These are phyloP conservation scores for Lotmaria passim DNA, from an alignment of 208 protist genomes.

Conservation along the genomic window DNA sequence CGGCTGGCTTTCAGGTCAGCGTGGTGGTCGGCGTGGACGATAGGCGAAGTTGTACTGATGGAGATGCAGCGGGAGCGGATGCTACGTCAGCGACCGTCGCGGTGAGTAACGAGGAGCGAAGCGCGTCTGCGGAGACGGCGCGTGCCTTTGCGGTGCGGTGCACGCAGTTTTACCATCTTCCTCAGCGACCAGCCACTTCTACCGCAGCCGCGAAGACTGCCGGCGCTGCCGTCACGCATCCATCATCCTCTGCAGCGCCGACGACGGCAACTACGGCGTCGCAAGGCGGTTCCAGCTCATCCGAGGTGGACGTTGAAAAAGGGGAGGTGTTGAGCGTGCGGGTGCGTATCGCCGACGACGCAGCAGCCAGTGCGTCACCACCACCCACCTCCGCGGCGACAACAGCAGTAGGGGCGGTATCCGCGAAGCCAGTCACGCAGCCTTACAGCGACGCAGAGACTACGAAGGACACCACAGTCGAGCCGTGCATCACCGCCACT, in stretches of 20 bases:
- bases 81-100: background rate
- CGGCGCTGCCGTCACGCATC: background rate
- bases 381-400: background rate
- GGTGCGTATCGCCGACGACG: background rate
- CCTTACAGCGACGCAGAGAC: background rate
- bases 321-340: constrained; percentile 6
- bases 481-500: constrained; percentile 19
- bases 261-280: background rate
- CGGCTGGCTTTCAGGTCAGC: constrained; percentile 24
- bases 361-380: background rate
- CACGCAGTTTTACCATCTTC: constrained; percentile 20
- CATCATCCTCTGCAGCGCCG: background rate
- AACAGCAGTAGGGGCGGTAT: background rate
- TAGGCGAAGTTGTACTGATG: background rate
- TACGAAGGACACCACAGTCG: background rate
- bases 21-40: constrained; percentile 31
- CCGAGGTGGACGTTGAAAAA: background rate
- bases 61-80: background rate
- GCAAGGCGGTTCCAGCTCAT: background rate
- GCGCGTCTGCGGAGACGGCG: constrained; percentile 26
- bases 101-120: background rate
- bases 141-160: constrained; percentile 25
- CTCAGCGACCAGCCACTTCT: background rate
- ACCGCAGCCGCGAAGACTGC: background rate
- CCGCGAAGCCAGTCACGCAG: background rate